A percentile compares a stretch with the other conserved stretches of the same genome.
These are phyloP conservation scores for Blastomyces silverae DNA, from an alignment of 2,329 filamentous ascomycete genomes.

Conservation along the genomic window DNA sequence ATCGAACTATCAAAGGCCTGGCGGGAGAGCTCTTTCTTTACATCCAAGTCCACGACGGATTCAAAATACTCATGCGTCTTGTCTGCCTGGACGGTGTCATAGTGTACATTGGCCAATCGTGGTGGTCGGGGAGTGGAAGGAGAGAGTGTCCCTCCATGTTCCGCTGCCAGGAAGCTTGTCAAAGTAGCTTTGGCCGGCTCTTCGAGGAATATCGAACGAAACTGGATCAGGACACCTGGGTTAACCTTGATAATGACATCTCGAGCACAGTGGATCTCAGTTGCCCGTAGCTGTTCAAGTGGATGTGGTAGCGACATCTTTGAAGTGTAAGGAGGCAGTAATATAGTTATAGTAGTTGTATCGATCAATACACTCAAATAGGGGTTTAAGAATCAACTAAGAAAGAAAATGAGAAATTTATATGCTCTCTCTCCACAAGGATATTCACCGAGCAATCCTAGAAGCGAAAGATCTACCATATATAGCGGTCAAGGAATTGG, in stretches of 20 bases:
- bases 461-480: background rate
- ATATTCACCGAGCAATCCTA: background rate
- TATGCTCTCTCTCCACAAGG: background rate
- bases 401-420: too few species aligned
- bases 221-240: conserved; percentile 36
- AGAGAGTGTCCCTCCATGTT: conserved; percentile 38
- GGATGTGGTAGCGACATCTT: conserved; percentile 39
- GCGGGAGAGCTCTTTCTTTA: conserved; percentile 39
- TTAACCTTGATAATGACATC: conserved; percentile 45
- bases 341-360: background rate
- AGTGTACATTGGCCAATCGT: conserved; percentile 49
- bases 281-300: conserved; percentile 50
- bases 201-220: conserved; percentile 47
- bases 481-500: background rate
- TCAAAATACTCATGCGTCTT: conserved; percentile 51
- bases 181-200: conserved; percentile 48
- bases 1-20: conserved; percentile 44
- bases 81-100: conserved; percentile 35
- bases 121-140: conserved; percentile 39
- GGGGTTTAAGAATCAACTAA: background rate
- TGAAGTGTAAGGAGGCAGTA: background rate
- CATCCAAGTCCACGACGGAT: conserved; percentile 46
- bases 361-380: background rate
- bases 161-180: conserved; percentile 43
- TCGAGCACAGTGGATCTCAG: conserved; percentile 49